Evolutionary conservation across 2,329 filamentous ascomycete genomes (phyloP).

Genomic region (Stemphylium vesicarium): DNA sequence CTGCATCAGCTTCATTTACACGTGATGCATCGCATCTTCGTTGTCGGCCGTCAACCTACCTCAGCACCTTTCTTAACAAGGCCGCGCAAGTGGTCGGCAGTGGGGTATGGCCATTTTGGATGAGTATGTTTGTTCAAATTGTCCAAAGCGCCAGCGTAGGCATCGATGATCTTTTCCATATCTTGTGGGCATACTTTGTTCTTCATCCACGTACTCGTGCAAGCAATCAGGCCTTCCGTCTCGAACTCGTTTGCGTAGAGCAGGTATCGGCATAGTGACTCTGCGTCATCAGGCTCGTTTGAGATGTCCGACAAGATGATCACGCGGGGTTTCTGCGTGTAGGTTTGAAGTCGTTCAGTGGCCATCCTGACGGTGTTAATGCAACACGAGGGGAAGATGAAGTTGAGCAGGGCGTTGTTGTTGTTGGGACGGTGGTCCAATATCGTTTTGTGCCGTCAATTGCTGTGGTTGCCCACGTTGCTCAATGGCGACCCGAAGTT

Average conservation of each 20-base stretch:
- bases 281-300: constrained; percentile 50
- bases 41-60: constrained; percentile 19
- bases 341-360: constrained; percentile 34
- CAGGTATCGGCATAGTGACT: constrained; percentile 48
- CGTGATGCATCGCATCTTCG: neutral
- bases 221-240: constrained; percentile 49
- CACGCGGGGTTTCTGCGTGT: constrained; percentile 46
- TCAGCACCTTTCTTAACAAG: constrained; percentile 42
- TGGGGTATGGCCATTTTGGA: constrained; percentile 40
- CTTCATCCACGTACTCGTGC: constrained; percentile 51
- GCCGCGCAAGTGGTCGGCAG: constrained; percentile 31
- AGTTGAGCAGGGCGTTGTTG: no score
- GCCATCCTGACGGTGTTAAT: constrained; percentile 27
- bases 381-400: neutral
- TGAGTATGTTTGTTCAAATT: constrained; percentile 59
- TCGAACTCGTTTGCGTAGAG: constrained; percentile 49
- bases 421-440: neutral
- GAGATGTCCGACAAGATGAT: constrained; percentile 51
- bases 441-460: constrained; percentile 6
- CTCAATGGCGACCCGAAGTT: constrained; percentile 24
- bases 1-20: neutral
- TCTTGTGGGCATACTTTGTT: constrained; percentile 42
- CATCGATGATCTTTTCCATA: constrained; percentile 46
- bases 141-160: constrained; percentile 44
- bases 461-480: constrained; percentile 25